Conservation (phyloP, 768 basidiomycete genomes). For the Amylocystis lapponica region DNA sequence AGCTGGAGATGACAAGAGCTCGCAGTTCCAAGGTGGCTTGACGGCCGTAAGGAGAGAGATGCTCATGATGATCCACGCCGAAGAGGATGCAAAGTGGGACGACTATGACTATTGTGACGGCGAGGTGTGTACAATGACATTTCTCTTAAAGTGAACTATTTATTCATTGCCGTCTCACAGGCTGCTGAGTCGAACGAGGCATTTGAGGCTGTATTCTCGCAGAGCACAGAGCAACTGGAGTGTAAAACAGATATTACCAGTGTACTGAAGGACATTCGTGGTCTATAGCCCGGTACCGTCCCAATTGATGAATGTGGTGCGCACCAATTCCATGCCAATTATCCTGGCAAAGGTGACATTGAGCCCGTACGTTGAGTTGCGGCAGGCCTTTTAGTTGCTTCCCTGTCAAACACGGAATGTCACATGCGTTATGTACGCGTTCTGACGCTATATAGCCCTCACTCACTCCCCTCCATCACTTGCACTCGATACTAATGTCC, state of each 20-base stretch:
- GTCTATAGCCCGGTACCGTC: slow-evolving; percentile 9
- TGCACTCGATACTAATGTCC: too few species aligned
- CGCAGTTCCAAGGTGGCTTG: slow-evolving; percentile 54
- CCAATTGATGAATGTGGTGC: background rate
- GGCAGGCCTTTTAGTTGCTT: too few species aligned
- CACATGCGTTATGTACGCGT: background rate
- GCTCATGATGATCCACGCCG: slow-evolving; percentile 61
- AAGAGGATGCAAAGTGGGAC: slow-evolving; percentile 78
- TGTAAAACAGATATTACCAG: slow-evolving; percentile 22
- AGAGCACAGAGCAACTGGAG: slow-evolving; percentile 29
- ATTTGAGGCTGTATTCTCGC: slow-evolving; percentile 63
- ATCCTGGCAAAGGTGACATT: background rate
- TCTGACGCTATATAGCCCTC: background rate
- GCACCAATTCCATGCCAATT: background rate
- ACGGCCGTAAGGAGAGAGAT: slow-evolving; percentile 73
- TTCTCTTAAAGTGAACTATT: slow-evolving; percentile 1
- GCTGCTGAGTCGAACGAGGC: slow-evolving; percentile 48
- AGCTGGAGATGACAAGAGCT: slow-evolving; percentile 53
- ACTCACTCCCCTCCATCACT: background rate
- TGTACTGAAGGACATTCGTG: slow-evolving; percentile 19
- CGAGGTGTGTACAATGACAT: slow-evolving; percentile 39
- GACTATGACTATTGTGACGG: slow-evolving; percentile 59
- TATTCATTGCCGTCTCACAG: slow-evolving; percentile 30
- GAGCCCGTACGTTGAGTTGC: too few species aligned
- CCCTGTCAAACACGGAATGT: too few species aligned